Conservation (phyloP, 2,329 filamentous ascomycete species). For the Dothistroma septosporum region DNA sequence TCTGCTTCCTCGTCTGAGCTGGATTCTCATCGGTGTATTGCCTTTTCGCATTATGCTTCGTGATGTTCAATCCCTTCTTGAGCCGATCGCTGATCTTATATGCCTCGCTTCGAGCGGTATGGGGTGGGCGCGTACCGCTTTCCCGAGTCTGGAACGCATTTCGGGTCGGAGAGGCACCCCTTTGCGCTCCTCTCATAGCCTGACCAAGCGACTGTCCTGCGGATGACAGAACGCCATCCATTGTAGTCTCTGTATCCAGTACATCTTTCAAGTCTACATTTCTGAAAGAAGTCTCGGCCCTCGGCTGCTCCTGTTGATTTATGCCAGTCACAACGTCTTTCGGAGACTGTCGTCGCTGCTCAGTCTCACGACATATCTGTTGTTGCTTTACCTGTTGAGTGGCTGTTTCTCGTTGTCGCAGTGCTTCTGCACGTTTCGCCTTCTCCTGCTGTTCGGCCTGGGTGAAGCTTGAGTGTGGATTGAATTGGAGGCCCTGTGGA, state of each 20-base stretch:
- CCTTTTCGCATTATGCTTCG: neutral
- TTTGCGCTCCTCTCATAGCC: neutral
- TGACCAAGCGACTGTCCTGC: neutral
- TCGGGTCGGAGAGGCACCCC: neutral
- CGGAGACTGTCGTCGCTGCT: constrained; percentile 5
- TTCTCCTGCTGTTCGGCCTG: constrained; percentile 22
- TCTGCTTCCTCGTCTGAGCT: neutral
- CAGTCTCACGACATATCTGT: constrained; percentile 11
- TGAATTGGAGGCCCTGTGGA: constrained; percentile 11
- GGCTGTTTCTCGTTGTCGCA: constrained; percentile 15
- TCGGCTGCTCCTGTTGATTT: neutral
- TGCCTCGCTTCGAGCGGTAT: no score
- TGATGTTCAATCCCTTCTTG: neutral
- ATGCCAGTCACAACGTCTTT: neutral
- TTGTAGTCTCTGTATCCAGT: neutral
- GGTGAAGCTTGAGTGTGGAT: constrained; percentile 25
- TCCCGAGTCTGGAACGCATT: neutral
- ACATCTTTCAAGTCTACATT: neutral
- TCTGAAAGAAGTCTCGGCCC: neutral
- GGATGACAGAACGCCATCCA: neutral
- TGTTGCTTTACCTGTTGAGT: constrained; percentile 10
- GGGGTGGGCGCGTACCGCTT: no score
- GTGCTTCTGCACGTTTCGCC: constrained; percentile 8
- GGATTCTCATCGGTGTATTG: neutral
- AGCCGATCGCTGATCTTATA: neutral